A percentile compares a stretch with the other conserved stretches of the same genome.
These are phyloP conservation scores for Pythium sukuiense DNA, from an alignment of 352 stramenopile species.

Conservation along the genomic window DNA sequence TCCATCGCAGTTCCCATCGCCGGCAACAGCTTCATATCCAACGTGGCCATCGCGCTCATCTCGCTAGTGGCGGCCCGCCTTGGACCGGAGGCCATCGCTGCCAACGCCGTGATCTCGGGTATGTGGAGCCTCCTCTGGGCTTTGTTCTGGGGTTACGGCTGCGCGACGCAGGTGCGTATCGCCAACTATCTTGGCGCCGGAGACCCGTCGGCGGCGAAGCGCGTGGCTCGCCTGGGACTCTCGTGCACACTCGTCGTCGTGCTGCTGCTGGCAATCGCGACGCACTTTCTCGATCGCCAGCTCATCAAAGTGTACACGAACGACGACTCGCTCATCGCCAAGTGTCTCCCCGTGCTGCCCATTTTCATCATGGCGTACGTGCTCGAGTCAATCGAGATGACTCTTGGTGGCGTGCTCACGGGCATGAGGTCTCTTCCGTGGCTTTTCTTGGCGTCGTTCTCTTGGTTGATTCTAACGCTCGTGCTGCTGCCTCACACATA, in stretches of 20 bases:
- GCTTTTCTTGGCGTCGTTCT: not conserved
- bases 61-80: slow-evolving; percentile 68
- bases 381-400: slow-evolving; percentile 65
- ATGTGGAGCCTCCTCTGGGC: slow-evolving; percentile 73
- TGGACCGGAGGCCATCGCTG: slow-evolving; percentile 54
- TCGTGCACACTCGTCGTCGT: slow-evolving; percentile 54
- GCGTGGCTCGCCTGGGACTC: slow-evolving; percentile 54
- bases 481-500: slow-evolving; percentile 1
- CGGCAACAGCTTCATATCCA: slow-evolving; percentile 74
- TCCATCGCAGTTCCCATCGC: slow-evolving; percentile 62
- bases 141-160: slow-evolving; percentile 81
- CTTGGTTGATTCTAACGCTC: not conserved
- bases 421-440: slow-evolving; percentile 57
- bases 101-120: slow-evolving; percentile 68
- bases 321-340: slow-evolving; percentile 45
- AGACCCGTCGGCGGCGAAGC: slow-evolving; percentile 46
- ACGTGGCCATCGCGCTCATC: slow-evolving; percentile 64
- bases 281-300: slow-evolving; percentile 42
- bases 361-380: slow-evolving; percentile 63
- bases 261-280: slow-evolving; percentile 42
- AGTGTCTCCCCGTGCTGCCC: slow-evolving; percentile 51
- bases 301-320: slow-evolving; percentile 66
- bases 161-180: slow-evolving; percentile 73
- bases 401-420: slow-evolving; percentile 54
- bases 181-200: slow-evolving; percentile 75